Evolutionary conservation across 495 filamentous ascomycete genomes (phyloP), one percentile per base, ranked within the genome.

Genomic region (Podospora pseudocomata): DNA sequence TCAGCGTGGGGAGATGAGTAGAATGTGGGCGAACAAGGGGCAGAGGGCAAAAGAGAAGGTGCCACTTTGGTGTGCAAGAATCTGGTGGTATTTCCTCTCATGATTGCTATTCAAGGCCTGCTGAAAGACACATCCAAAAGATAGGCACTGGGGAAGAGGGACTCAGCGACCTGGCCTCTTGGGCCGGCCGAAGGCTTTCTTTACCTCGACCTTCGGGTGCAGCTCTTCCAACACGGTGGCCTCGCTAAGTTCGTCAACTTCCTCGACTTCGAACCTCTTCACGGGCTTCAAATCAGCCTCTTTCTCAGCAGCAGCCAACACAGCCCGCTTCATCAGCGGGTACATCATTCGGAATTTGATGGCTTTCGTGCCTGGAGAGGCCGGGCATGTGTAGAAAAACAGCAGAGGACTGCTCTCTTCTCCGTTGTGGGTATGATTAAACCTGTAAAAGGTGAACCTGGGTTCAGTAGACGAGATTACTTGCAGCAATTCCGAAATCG

Each of bases 271-370:
- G 71, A 88, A 84, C 72, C 90, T 93, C 83, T 94, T 97, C 60
- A 86, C 86, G 62, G 94, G 81, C 66, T 86, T 83, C 65, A 97
- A 77, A 5, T 91, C 91, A 18, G 88, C 89, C 70, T 91, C 87
- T 54, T 82, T 83, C 68, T 86, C 84, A 16, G 91, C 92, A 34
- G 92, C 74, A 18, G 81, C 75, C 56, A 96, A 81, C 6, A 92
- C 91, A 49, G 86, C 86, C 34, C 86, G 85, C 74, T 92, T 91
- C 71, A 91, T 91, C 44, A 92, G 88, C 39, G 96, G 92, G 77
- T 97, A 97, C 70, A 98, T 80, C 95, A 99, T 99, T 63, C 93
- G 88, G 76, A 93, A 92, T 79, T 93, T 97, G 81, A 98, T 91
- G 71, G 90, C 91, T 72, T 83, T 82, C 62, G 73, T 80, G 44